Base-by-base conservation (phyloP, 345 rosid species). In the Dipteronia sinensis region DNA sequence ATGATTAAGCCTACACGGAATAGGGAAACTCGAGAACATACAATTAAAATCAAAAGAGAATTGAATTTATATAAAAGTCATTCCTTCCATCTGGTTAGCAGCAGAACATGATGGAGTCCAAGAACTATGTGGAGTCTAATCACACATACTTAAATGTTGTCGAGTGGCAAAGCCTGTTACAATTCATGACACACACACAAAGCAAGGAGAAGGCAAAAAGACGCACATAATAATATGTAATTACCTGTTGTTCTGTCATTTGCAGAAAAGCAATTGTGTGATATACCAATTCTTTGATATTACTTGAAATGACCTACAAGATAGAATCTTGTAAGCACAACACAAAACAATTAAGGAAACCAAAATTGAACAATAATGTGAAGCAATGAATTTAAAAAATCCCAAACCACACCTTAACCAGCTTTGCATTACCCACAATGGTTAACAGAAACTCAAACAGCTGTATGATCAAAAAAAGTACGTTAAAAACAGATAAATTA, bases 191-290 rank as follows among this genome's bases (percentile, higher is more conserved):
- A 69, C 0, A 58, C 0, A 58, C 12, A 22, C 19, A 13, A 27
- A 77, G 34, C 11, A 75, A 67, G 13, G 64, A 75, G 66, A 6
- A 51, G 70, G 25, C 31, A 64, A 8, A 40, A 19, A 25, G 11
- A 17, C 13, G 56, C 42, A 53, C 8, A 73, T 0, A 42, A 10
- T 56, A 67, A 71, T 29, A 12, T 34, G 29, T 25, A 74, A 71
- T 62, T 81, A 93, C 98, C 93, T 95, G 98, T 67, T 90, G 91
- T 76, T 88, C 96, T 19, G 98, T 95, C 81, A 93, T 88, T 88
- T 95, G 98, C 83, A 95, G 87, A 87, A 93, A 93, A 82, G 89
- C 90, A 59, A 93, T 80, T 29, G 92, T 90, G 82, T 93, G 80
- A 83, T 92, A 95, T 49, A 85, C 98, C 88, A 95, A 83, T 74